Conservation (phyloP, 805 yeast species). For the Candida peoriensis region DNA sequence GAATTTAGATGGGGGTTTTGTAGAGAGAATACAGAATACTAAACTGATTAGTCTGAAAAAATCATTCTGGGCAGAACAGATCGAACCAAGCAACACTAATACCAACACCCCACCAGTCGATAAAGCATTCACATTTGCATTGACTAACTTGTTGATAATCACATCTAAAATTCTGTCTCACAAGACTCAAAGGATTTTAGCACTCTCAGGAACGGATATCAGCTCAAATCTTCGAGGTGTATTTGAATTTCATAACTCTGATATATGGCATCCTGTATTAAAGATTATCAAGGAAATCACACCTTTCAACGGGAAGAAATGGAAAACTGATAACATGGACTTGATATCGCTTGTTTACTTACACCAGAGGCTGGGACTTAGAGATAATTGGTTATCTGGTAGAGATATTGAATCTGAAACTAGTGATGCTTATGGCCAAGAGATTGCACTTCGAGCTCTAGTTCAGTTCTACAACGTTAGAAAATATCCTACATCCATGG, state of each 20-base stretch:
- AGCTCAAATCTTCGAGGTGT: conserved; percentile 57
- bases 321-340: conserved; percentile 94
- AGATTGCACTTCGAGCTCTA: conserved; percentile 73
- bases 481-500: conserved; percentile 49
- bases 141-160: conserved; percentile 48
- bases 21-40: conserved; percentile 27
- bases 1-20: conserved; percentile 17
- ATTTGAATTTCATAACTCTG: conserved; percentile 53
- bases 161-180: conserved; percentile 55
- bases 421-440: conserved; percentile 77
- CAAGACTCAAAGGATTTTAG: conserved; percentile 69
- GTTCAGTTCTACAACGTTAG: conserved; percentile 70
- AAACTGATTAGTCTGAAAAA: conserved; percentile 4
- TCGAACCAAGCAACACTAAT: conserved; percentile 16
- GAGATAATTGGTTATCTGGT: conserved; percentile 88
- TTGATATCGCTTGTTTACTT: conserved; percentile 81
- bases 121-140: conserved; percentile 38
- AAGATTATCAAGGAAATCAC: conserved; percentile 72
- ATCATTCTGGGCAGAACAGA: conserved; percentile 10
- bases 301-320: conserved; percentile 89
- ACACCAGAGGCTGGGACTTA: conserved; percentile 62
- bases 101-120: conserved; percentile 18
- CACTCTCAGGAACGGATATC: conserved; percentile 58
- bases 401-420: conserved; percentile 71
- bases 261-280: conserved; percentile 63